Conservation (phyloP, 768 basidiomycete species). For the Daedaleopsis nitida region DNA sequence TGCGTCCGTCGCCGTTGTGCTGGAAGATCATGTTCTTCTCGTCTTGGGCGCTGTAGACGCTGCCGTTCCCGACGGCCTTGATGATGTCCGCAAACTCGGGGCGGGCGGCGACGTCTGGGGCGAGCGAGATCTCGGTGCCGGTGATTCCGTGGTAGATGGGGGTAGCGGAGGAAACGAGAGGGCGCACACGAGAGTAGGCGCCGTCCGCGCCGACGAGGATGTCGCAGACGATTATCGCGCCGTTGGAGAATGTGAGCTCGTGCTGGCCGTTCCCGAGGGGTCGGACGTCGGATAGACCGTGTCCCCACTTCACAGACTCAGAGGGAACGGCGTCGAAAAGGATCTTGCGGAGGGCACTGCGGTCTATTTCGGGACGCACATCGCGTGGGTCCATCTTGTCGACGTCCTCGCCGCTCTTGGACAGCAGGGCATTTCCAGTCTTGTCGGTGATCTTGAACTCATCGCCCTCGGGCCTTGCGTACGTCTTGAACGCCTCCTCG, state of each 20-base stretch:
- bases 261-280: not conserved
- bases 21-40: slow-evolving; percentile 33
- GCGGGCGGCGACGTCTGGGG: slow-evolving; percentile 11
- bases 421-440: not conserved
- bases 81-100: slow-evolving; percentile 2
- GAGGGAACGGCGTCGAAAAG: not conserved
- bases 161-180: slow-evolving; percentile 31
- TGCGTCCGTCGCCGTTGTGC: slow-evolving; percentile 33
- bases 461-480: not conserved
- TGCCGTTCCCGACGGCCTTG: slow-evolving; percentile 31
- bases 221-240: slow-evolving; percentile 7
- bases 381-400: not conserved
- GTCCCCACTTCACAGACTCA: not conserved
- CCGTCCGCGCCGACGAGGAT: slow-evolving; percentile 42
- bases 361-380: not conserved
- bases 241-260: not conserved
- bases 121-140: slow-evolving; percentile 24
- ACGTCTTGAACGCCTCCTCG: not conserved
- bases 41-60: slow-evolving; percentile 30
- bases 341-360: not conserved
- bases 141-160: slow-evolving; percentile 38
- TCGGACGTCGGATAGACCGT: not conserved
- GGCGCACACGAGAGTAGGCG: slow-evolving; percentile 41
- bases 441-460: not conserved
- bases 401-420: not conserved